Evolutionary conservation across 2,329 filamentous ascomycete species (phyloP).

Genomic region (Xylaria sp.): DNA sequence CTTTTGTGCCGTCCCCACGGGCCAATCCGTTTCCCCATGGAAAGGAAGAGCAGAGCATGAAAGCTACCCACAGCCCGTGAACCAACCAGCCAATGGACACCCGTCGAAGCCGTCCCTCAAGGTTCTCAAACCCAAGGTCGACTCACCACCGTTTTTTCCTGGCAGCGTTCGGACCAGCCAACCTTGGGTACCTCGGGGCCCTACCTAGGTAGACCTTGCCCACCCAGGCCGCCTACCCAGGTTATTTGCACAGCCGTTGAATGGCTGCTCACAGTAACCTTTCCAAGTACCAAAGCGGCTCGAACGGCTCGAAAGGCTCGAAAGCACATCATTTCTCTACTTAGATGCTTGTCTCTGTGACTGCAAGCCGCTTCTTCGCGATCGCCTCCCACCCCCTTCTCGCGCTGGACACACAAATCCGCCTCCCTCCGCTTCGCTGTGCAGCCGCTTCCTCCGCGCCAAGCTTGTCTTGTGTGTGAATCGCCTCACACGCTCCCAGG

Average conservation of each 20-base stretch:
- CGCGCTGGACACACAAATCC: not conserved
- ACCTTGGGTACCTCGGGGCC: too few relatives aligned
- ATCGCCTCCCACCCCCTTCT: not conserved
- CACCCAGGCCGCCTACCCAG: not conserved
- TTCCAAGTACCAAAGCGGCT: too few relatives aligned
- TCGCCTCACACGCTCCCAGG: not conserved
- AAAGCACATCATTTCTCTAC: too few relatives aligned
- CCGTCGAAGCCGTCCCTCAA: slow-evolving; percentile 10
- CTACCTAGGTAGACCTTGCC: too few relatives aligned
- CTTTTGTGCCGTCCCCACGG: not conserved
- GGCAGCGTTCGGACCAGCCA: not conserved
- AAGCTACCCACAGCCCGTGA: not conserved
- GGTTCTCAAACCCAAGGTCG: slow-evolving; percentile 17
- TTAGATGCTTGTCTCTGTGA: not conserved
- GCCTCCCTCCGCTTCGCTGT: not conserved
- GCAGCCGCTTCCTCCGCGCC: not conserved
- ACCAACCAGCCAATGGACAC: not conserved
- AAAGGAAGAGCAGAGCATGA: not conserved
- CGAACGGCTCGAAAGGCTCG: too few relatives aligned
- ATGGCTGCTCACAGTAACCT: too few relatives aligned
- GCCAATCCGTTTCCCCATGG: too few relatives aligned
- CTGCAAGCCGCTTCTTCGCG: not conserved
- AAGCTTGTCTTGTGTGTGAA: not conserved
- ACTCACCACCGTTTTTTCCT: slow-evolving; percentile 5
- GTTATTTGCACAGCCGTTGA: too few relatives aligned